Base-by-base conservation (phyloP, 345 rosid species). In the Laguncularia racemosa region DNA sequence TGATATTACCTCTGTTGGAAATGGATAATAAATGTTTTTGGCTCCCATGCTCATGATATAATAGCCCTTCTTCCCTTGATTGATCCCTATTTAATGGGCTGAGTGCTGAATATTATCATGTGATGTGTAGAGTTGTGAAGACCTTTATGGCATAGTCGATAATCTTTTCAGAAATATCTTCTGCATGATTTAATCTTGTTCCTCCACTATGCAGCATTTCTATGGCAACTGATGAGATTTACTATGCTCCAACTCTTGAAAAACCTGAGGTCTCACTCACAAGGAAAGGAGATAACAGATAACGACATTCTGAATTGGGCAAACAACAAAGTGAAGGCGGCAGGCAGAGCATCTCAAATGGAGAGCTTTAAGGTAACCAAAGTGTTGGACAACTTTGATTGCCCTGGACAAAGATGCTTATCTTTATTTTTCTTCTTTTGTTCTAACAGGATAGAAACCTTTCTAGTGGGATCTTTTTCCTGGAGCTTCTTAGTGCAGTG, bases 211-310 rank as follows among this genome's bases (percentile, higher is more conserved):
- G 61, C 95, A 89, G 99, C 99, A 23, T 81, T 69, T 70, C 56
- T 93, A 59, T 93, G 99, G 99, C 97, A 93, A 71, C 77, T 93
- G 59, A 90, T 93, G 99, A 87, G 99, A 78, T 93, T 75, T 67
- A 76, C 83, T 11, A 93, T 93, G 97, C 89, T 93, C 63, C 96
- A 87, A 81, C 99, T 90, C 60, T 79, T 93, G 74, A 82, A 73
- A 73, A 90, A 93, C 76, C 72, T 93, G 75, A 82, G 99, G 74
- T 72, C 80, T 56, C 95, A 84, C 72, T 78, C 90, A 48, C 91
- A 89, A 74, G 97, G 92, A 63, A 93, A 90, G 69, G 99, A 87
- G 74, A 90, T 93, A 52, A 85, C 92, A 1, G 99, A 93, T 66
- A 71, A 77, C 12, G 95, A 93, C 70, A 93, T 93, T 68, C 72